Conservation (phyloP, 2,329 filamentous ascomycete genomes). For the Botrytis galanthina region DNA sequence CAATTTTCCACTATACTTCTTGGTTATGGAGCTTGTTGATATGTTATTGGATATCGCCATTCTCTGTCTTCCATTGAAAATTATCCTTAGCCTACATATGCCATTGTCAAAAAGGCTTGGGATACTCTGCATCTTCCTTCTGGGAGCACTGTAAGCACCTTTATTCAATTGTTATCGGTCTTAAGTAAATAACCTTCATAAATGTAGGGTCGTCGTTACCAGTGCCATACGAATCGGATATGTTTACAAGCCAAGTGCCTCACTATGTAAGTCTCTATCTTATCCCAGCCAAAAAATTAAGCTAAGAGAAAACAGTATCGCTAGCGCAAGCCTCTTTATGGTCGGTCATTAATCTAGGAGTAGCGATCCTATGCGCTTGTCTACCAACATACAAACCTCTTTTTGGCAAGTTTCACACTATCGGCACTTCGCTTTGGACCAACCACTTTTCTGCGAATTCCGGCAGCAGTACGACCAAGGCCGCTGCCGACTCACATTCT, state of each 20-base stretch:
- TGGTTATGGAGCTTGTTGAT: neutral
- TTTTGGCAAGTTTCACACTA: neutral
- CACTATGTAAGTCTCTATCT: neutral
- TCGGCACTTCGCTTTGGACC: neutral
- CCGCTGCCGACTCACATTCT: neutral
- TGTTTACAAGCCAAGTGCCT: neutral
- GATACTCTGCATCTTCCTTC: neutral
- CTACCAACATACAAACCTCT: neutral
- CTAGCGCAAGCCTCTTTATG: neutral
- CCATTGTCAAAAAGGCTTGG: neutral
- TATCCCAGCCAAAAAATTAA: neutral
- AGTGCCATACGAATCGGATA: neutral
- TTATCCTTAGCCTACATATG: neutral
- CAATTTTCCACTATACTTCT: neutral
- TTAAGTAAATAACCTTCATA: neutral
- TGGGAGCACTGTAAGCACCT: neutral
- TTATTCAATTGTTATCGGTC: neutral
- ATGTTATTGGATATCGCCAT: neutral
- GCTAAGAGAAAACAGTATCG: neutral
- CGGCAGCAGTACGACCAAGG: neutral
- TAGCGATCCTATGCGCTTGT: conserved; percentile 1
- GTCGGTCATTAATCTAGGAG: neutral
- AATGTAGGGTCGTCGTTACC: neutral
- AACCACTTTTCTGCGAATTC: neutral
- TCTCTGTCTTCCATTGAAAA: neutral